Conservation (phyloP, 306 rosid species). For the Alnus glutinosa region DNA sequence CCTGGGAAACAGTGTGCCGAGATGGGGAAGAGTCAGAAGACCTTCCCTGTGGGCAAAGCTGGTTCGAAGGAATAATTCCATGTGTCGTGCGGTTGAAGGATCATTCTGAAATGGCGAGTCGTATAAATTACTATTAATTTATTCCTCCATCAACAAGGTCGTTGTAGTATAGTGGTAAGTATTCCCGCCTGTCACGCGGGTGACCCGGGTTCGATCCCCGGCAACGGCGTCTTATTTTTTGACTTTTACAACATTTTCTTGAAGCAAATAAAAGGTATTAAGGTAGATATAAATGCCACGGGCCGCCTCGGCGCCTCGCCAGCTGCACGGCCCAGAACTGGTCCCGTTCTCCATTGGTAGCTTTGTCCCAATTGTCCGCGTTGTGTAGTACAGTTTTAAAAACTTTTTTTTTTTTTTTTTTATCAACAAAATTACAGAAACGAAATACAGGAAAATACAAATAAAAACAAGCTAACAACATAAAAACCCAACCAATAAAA, state of each 20-base stretch:
- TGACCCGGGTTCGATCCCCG: slow-evolving; percentile 79
- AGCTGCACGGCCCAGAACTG: background rate
- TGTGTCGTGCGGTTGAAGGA: background rate
- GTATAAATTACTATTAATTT: too few species aligned
- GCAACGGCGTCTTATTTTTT: slow-evolving; percentile 33
- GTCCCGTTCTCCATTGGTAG: background rate
- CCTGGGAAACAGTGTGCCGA: background rate
- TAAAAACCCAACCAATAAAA: too few species aligned
- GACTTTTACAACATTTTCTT: background rate
- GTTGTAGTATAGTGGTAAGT: slow-evolving; percentile 79
- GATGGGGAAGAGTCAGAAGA: background rate
- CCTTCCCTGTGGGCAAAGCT: background rate
- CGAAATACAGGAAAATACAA: too few species aligned
- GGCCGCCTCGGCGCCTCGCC: background rate
- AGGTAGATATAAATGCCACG: background rate
- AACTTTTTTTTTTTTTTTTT: too few species aligned
- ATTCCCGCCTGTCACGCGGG: slow-evolving; percentile 67
- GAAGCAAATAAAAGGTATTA: background rate
- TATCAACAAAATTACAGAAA: too few species aligned
- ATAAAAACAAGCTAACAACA: too few species aligned
- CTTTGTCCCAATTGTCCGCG: background rate
- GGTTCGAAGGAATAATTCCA: background rate
- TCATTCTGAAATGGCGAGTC: background rate
- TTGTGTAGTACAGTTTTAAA: background rate
- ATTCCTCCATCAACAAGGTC: slow-evolving; percentile 17